Conservation (phyloP, 371 early-diverging fungal species). For the Apophysomyces sp. region DNA sequence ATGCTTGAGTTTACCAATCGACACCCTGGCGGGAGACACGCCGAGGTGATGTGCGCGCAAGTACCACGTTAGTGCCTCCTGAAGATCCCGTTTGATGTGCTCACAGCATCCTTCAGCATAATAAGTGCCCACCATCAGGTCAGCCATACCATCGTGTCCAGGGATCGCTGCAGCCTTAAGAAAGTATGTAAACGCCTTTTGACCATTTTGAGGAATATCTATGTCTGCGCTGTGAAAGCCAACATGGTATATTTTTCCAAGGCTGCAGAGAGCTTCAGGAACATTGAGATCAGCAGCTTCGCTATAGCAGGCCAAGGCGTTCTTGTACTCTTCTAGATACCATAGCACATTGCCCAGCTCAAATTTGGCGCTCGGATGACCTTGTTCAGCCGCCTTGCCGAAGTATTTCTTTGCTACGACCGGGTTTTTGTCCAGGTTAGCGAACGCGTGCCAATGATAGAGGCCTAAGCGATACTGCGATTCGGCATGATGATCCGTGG, state of each 20-base stretch:
- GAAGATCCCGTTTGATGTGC: neutral
- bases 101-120: constrained; percentile 15
- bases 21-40: constrained; percentile 15
- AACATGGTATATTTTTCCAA: constrained; percentile 18
- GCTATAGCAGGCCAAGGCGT: constrained; percentile 6
- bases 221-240: constrained; percentile 6
- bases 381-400: constrained; percentile 25
- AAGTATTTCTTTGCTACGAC: constrained; percentile 31
- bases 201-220: constrained; percentile 9
- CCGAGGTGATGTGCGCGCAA: constrained; percentile 9
- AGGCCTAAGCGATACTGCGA: constrained; percentile 33
- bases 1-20: constrained; percentile 20
- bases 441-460: constrained; percentile 27
- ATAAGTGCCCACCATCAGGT: constrained; percentile 20
- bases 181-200: constrained; percentile 18
- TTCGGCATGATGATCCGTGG: constrained; percentile 17
- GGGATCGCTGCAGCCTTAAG: constrained; percentile 8
- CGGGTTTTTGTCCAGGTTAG: constrained; percentile 20
- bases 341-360: constrained; percentile 30
- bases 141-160: constrained; percentile 4
- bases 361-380: constrained; percentile 28
- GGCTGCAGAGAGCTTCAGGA: constrained; percentile 7
- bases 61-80: constrained; percentile 14
- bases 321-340: constrained; percentile 12
- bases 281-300: constrained; percentile 15